These are phyloP conservation scores for Boletus insuetus DNA, from an alignment of 768 basidiomycete genomes.

Conservation along the genomic window DNA sequence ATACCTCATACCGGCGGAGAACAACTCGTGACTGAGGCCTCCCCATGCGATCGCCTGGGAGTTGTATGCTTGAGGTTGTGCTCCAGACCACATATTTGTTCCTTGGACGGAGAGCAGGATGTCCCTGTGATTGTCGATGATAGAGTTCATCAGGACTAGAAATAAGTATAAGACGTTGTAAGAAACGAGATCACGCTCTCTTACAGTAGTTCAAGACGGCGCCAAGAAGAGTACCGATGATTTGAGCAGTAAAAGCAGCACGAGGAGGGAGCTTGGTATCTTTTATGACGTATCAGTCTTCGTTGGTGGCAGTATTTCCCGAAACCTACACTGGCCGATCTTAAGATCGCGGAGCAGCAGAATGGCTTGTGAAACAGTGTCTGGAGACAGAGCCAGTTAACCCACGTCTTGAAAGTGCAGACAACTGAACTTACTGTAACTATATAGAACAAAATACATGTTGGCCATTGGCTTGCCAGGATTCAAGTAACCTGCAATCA, in stretches of 20 bases:
- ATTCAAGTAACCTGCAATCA: constrained; percentile 37
- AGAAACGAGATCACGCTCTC: not conserved
- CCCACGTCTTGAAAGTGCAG: constrained; percentile 37
- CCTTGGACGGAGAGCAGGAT: constrained; percentile 55
- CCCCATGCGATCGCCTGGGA: constrained; percentile 40
- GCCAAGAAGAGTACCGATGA: constrained; percentile 53
- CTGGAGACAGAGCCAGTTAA: constrained; percentile 35
- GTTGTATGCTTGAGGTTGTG: constrained; percentile 28
- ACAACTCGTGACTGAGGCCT: constrained; percentile 36
- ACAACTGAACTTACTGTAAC: constrained; percentile 37
- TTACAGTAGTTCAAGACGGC: constrained; percentile 45
- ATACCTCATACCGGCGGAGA: constrained; percentile 29
- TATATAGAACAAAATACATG: constrained; percentile 42
- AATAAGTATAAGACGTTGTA: constrained; percentile 9
- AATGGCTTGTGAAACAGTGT: constrained; percentile 47
- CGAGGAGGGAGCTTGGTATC: constrained; percentile 60
- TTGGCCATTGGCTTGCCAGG: constrained; percentile 40
- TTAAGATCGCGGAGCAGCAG: constrained; percentile 60
- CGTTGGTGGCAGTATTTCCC: constrained; percentile 21
- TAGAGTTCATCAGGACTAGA: constrained; percentile 58
- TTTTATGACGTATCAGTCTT: constrained; percentile 31
- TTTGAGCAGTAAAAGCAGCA: constrained; percentile 59
- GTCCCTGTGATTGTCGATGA: constrained; percentile 48
- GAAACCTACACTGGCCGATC: constrained; percentile 27
- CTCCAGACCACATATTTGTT: constrained; percentile 38